phyloP scores from a whole-genome alignment of 805 yeast genomes.

The Lachancea cidri region DNA sequence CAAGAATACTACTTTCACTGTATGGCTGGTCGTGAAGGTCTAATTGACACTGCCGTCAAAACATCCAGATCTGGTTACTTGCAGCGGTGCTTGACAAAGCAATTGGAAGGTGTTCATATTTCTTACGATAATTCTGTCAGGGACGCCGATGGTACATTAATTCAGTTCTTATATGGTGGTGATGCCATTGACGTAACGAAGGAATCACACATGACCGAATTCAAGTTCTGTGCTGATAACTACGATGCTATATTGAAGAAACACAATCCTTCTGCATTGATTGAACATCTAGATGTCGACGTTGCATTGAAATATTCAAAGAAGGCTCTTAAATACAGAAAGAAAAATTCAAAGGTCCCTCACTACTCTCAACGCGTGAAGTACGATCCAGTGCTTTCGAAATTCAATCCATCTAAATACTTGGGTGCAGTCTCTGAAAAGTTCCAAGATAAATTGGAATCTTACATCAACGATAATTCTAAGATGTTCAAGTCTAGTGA shows the following conservation, averaged over 20 bases:
- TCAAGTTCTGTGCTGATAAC: constrained; percentile 88
- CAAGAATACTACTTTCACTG: constrained; percentile 99
- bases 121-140: constrained; percentile 93
- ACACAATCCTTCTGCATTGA: constrained; percentile 74
- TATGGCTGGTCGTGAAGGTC: constrained; percentile 99
- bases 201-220: constrained; percentile 90
- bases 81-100: constrained; percentile 97
- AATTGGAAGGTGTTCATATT: constrained; percentile 93
- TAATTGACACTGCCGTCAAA: constrained; percentile 98
- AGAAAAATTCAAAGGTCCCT: constrained; percentile 57
- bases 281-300: constrained; percentile 75
- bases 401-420: constrained; percentile 82
- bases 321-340: constrained; percentile 68
- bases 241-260: constrained; percentile 79
- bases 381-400: constrained; percentile 84
- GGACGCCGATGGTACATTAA: constrained; percentile 88
- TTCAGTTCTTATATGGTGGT: constrained; percentile 97
- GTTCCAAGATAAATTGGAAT: constrained; percentile 76
- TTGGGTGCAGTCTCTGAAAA: constrained; percentile 90
- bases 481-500: constrained; percentile 48
- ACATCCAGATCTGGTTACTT: constrained; percentile 97
- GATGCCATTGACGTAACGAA: constrained; percentile 92
- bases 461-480: constrained; percentile 53
- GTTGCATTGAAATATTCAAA: constrained; percentile 75
- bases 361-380: constrained; percentile 59